A percentile compares a stretch with the other conserved stretches of the same genome.
These are phyloP conservation scores for Quercus phellos DNA, from an alignment of 331 rosid species.

Conservation along the genomic window DNA sequence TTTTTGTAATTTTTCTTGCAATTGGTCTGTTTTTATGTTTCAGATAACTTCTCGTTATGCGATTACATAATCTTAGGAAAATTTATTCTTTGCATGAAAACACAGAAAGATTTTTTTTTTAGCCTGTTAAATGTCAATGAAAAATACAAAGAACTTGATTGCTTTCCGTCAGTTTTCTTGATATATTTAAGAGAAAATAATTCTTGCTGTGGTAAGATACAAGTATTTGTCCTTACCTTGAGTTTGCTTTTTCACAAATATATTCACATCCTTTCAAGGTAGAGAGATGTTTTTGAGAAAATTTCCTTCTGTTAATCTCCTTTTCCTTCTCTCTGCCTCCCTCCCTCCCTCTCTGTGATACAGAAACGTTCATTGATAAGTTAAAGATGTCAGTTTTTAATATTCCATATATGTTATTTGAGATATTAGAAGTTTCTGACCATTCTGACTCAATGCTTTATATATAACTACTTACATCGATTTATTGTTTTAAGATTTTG, in stretches of 20 bases:
- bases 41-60: not conserved
- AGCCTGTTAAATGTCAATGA: not conserved
- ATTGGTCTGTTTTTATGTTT: slow-evolving; percentile 18
- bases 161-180: not conserved
- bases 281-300: not conserved
- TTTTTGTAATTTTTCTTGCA: slow-evolving; percentile 5
- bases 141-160: not conserved
- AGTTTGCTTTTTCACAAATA: not conserved
- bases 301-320: not conserved
- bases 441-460: not conserved
- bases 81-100: not conserved
- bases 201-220: not conserved
- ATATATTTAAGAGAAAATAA: not conserved
- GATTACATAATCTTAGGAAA: not conserved
- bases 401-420: not conserved
- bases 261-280: not conserved
- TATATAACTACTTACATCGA: not conserved
- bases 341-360: not conserved
- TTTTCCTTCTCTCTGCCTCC: not conserved
- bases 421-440: not conserved
- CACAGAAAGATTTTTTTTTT: too few relatives aligned
- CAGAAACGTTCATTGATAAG: not conserved
- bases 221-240: not conserved
- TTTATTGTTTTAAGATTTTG: not conserved
- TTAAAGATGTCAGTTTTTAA: not conserved